Conservation (phyloP, 2,329 filamentous ascomycete genomes). For the Raffaelea ambrosiae region DNA sequence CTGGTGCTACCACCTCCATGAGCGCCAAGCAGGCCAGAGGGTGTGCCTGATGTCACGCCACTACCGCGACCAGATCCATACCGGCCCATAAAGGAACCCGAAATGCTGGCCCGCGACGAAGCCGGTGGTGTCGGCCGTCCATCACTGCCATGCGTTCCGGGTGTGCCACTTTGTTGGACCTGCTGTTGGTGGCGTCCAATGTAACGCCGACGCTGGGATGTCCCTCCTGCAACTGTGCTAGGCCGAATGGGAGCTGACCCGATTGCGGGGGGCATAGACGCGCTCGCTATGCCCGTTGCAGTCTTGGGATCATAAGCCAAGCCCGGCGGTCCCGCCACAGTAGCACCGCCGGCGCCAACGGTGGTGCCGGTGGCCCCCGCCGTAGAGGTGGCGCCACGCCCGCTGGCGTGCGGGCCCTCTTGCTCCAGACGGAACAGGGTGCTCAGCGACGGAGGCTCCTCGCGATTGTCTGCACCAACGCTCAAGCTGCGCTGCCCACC, state of each 20-base stretch:
- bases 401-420: constrained; percentile 18
- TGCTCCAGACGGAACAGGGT: constrained; percentile 44
- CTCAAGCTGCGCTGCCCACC: constrained; percentile 59
- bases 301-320: too few relatives aligned
- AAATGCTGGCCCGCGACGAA: constrained; percentile 36
- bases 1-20: constrained; percentile 20
- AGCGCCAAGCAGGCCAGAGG: constrained; percentile 20
- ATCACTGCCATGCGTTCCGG: constrained; percentile 11
- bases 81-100: constrained; percentile 23
- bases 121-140: constrained; percentile 31
- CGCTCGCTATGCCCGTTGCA: neutral
- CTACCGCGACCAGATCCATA: constrained; percentile 28
- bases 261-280: constrained; percentile 1
- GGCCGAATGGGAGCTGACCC: neutral
- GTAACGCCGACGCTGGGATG: constrained; percentile 11
- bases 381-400: neutral
- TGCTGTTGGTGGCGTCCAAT: constrained; percentile 8
- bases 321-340: neutral
- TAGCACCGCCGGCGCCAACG: neutral
- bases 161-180: neutral
- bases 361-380: neutral
- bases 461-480: constrained; percentile 51
- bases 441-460: constrained; percentile 55
- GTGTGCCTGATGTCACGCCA: constrained; percentile 11
- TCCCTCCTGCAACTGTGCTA: neutral